Conservation (phyloP, 129 eudicot species). For the Ambrosia trifida region DNA sequence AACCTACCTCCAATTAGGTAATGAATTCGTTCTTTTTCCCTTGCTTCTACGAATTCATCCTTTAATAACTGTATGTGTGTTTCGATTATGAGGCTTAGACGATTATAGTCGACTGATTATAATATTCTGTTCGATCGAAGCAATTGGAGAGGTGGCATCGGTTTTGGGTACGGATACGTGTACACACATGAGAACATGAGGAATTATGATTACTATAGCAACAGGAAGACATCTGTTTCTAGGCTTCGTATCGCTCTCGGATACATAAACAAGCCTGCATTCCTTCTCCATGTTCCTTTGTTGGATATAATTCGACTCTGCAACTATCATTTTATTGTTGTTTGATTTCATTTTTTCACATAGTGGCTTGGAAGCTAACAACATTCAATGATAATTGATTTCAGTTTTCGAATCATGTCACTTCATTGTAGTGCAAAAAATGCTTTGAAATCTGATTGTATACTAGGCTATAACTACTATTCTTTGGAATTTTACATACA, state of each 20-base stretch:
- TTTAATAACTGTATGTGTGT: too few species aligned
- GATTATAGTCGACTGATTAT: conserved; percentile 72
- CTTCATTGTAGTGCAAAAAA: too few species aligned
- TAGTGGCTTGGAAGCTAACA: too few species aligned
- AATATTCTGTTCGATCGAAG: conserved; percentile 37
- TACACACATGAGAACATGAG: conserved; percentile 32
- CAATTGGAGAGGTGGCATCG: not conserved
- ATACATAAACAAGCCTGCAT: conserved; percentile 57
- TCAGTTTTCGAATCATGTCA: too few species aligned
- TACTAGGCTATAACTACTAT: too few species aligned
- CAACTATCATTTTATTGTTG: not conserved
- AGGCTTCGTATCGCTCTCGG: conserved; percentile 41
- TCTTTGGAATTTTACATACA: too few species aligned
- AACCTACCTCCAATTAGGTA: too few species aligned
- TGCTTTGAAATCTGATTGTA: too few species aligned
- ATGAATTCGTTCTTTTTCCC: too few species aligned
- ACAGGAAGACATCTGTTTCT: conserved; percentile 26
- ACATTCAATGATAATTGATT: too few species aligned
- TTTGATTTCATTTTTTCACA: not conserved
- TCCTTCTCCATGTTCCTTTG: conserved; percentile 73
- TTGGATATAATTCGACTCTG: conserved; percentile 46
- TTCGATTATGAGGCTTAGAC: conserved; percentile 96
- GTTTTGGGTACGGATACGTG: conserved; percentile 44
- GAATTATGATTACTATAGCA: conserved; percentile 17
- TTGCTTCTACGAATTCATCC: too few species aligned